Evolutionary conservation across 2,329 filamentous ascomycete genomes (phyloP).

Genomic region (Xylaria sp.): DNA sequence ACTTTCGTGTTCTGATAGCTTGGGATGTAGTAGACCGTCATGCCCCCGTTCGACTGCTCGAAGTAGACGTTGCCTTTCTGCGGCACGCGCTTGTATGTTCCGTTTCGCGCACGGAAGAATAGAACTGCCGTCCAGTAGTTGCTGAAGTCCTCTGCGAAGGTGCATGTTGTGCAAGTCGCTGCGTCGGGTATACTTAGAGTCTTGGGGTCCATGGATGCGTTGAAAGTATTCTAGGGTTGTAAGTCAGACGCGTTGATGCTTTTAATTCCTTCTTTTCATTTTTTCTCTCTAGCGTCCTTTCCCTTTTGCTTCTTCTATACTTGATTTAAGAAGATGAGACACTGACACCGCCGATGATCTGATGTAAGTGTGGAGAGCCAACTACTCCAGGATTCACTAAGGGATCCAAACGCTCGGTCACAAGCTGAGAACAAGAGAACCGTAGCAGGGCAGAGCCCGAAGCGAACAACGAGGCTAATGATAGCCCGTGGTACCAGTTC

Average conservation of each 20-base stretch:
- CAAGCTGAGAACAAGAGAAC: conserved; percentile 37
- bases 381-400: conserved; percentile 35
- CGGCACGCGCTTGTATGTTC: conserved; percentile 40
- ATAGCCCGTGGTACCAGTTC: conserved; percentile 14
- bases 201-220: conserved; percentile 38
- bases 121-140: conserved; percentile 51
- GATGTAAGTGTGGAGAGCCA: conserved; percentile 36
- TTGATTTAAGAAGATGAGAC: not conserved
- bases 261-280: not conserved
- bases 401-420: conserved; percentile 35
- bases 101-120: conserved; percentile 47
- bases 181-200: conserved; percentile 36
- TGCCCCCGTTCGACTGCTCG: conserved; percentile 45
- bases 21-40: conserved; percentile 52
- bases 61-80: conserved; percentile 38
- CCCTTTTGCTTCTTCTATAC: not conserved
- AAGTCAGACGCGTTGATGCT: not conserved
- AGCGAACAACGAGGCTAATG: not conserved
- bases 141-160: conserved; percentile 48
- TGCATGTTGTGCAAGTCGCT: conserved; percentile 50
- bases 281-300: no score
- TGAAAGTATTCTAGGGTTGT: conserved; percentile 40
- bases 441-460: conserved; percentile 26
- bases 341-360: conserved; percentile 38
- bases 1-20: conserved; percentile 43